These are phyloP conservation scores for Termitomyces sp. DNA, from an alignment of 1,284 basidiomycete species.

Conservation along the genomic window DNA sequence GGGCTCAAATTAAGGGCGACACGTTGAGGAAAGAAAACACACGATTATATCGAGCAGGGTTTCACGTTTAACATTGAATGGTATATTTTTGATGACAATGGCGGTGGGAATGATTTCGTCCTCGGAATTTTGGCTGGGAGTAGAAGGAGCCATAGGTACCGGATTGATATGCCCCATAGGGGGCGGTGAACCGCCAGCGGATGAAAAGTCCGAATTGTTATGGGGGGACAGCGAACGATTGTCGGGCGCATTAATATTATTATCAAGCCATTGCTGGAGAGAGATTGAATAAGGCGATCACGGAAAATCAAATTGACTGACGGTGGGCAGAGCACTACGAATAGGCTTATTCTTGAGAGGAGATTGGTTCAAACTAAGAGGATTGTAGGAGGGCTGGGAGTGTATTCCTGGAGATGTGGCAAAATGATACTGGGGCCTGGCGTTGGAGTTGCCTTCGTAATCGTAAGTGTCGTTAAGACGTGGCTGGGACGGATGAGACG, in stretches of 20 bases:
- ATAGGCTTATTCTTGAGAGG: constrained; percentile 69
- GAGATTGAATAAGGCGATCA: constrained; percentile 15
- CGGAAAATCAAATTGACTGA: constrained; percentile 37
- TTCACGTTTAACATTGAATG: constrained; percentile 96
- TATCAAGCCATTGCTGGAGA: constrained; percentile 70
- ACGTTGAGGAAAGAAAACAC: constrained; percentile 28
- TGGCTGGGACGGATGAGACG: constrained; percentile 63
- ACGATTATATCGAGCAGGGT: constrained; percentile 95
- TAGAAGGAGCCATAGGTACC: constrained; percentile 43
- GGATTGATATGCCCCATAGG: constrained; percentile 56
- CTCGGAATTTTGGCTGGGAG: constrained; percentile 51
- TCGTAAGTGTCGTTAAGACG: constrained; percentile 82
- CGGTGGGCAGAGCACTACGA: constrained; percentile 66
- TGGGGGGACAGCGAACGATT: constrained; percentile 77
- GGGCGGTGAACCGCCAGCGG: constrained; percentile 76
- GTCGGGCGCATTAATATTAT: constrained; percentile 53
- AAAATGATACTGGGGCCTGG: constrained; percentile 63
- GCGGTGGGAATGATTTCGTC: constrained; percentile 98
- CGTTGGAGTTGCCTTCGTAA: constrained; percentile 56
- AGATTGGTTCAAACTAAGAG: constrained; percentile 56
- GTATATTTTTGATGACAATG: constrained; percentile 99
- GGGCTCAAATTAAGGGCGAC: constrained; percentile 3
- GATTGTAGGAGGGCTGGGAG: constrained; percentile 60
- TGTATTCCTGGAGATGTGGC: constrained; percentile 62
- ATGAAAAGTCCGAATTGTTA: constrained; percentile 81